A percentile compares a stretch with the other conserved stretches of the same genome.
Evolutionary conservation across 192 early-diverging fungal genomes (phyloP).

Genomic region (Jimgerdemannia lactiflua): DNA sequence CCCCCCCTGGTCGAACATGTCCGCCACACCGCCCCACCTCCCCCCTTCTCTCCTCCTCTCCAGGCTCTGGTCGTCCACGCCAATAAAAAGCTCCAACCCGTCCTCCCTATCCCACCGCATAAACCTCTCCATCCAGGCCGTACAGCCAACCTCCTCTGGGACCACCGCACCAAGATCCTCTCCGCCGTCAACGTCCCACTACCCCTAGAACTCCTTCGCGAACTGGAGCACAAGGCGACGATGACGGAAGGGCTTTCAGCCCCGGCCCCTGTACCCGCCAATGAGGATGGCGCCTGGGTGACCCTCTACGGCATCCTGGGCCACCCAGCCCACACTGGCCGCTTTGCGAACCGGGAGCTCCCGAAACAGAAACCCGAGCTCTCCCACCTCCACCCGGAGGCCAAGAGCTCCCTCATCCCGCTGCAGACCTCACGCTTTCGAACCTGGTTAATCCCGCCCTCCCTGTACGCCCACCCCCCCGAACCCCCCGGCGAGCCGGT

Average conservation of each 20-base stretch:
- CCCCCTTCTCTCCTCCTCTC: conserved; percentile 13
- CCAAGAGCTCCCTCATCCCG: neutral
- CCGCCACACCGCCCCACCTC: conserved; percentile 30
- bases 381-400: neutral
- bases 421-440: neutral
- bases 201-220: conserved; percentile 22
- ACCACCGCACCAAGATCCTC: conserved; percentile 20
- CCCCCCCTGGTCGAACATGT: conserved; percentile 26
- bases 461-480: neutral
- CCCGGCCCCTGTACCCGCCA: neutral
- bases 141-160: conserved; percentile 34
- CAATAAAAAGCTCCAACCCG: conserved; percentile 12
- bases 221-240: conserved; percentile 21
- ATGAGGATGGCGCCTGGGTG: neutral
- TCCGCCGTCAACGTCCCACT: conserved; percentile 11
- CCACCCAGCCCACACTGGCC: neutral
- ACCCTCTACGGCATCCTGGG: neutral
- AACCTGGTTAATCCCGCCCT: neutral
- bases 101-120: conserved; percentile 18
- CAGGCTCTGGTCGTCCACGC: neutral
- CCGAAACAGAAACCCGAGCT: neutral
- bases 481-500: neutral
- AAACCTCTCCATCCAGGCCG: conserved; percentile 31
- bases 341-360: neutral
- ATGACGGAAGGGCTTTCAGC: neutral